Percentiles rank a stretch among this genome's conserved stretches.
Conservation (phyloP, 1,284 basidiomycete species). For the Mycena citricolor region DNA sequence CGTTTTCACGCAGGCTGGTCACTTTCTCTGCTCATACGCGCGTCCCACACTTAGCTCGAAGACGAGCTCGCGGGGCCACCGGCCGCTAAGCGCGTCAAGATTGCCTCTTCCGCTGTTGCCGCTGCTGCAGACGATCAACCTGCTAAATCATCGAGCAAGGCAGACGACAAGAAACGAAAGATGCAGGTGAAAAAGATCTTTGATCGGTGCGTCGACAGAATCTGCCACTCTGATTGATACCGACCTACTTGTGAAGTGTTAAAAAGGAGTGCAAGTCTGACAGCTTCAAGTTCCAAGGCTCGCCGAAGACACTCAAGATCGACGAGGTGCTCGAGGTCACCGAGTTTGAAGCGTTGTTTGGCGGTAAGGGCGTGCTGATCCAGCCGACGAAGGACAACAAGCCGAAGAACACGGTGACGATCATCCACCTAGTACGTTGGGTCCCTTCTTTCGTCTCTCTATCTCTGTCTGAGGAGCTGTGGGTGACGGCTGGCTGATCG, state of each 20-base stretch:
- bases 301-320: slow-evolving; percentile 36
- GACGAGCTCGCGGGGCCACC: slow-evolving; percentile 35
- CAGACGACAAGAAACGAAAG: slow-evolving; percentile 41
- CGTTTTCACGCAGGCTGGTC: background rate
- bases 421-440: slow-evolving; percentile 38
- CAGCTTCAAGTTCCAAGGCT: slow-evolving; percentile 41
- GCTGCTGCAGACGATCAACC: slow-evolving; percentile 23
- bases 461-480: background rate
- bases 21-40: background rate
- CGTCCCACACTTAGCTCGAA: slow-evolving; percentile 35
- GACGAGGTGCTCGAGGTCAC: slow-evolving; percentile 36
- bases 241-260: too few relatives aligned
- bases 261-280: slow-evolving; percentile 45
- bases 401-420: slow-evolving; percentile 38
- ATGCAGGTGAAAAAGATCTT: slow-evolving; percentile 40
- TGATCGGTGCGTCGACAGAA: slow-evolving; percentile 31
- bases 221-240: background rate
- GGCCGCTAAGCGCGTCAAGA: slow-evolving; percentile 32
- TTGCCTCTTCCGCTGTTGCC: slow-evolving; percentile 22
- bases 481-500: too few relatives aligned
- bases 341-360: slow-evolving; percentile 40
- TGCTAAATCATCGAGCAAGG: slow-evolving; percentile 30
- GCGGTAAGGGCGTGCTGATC: slow-evolving; percentile 34
- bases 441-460: slow-evolving; percentile 14
- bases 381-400: slow-evolving; percentile 38